Evolutionary conservation across 2,329 filamentous ascomycete genomes (phyloP), one percentile per base, ranked within the genome.

Genomic region (Leptodontidium sp.): DNA sequence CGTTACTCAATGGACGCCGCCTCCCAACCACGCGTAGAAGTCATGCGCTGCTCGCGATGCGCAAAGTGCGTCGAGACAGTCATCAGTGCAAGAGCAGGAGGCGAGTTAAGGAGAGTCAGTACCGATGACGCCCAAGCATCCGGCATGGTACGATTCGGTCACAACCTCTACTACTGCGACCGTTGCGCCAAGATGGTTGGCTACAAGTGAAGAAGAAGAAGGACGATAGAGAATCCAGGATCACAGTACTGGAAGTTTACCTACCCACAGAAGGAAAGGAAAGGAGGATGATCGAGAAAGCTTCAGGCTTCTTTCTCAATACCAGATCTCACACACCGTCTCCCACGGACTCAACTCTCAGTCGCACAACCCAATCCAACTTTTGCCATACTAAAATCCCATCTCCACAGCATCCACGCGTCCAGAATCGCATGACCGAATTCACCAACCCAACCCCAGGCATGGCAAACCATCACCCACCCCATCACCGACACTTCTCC

Each of bases 141-240:
- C 68, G 88, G 88, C 70, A 91, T 91, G 88, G 85, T 91, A 15
- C 84, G 86, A 75, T 88, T 90, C 70, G 87, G 87, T 1, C 86
- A 87, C 78, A 89, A 89, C 78, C 85, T 90, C 70, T 90, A 90
- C 81, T 90, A 91, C 79, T 90, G 88, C 80, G 83, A 85, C 68
- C 84, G 87, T 45, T 91, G 88, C 77, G 88, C 88, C 69, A 86
- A 84, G 76, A 86, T 88, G 77, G 86, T 88, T 40, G 88, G 88
- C 74, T 90, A 89, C 79, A 87, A 85, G 77, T 90, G 84, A 86
- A 74, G 26, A 40, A 21, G 8, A 11, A 26, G 1, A 17, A 26
- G n/a, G 12, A 53, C 29, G 29, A 32, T 6, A 32, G 29, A 32
- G 29, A 38, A 49, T 21, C 32, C 58, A 57, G 68, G 62, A 40